A percentile compares a stretch with the other conserved stretches of the same genome.
phyloP scores from a whole-genome alignment of 345 rosid species.

The Citrus trifoliata region DNA sequence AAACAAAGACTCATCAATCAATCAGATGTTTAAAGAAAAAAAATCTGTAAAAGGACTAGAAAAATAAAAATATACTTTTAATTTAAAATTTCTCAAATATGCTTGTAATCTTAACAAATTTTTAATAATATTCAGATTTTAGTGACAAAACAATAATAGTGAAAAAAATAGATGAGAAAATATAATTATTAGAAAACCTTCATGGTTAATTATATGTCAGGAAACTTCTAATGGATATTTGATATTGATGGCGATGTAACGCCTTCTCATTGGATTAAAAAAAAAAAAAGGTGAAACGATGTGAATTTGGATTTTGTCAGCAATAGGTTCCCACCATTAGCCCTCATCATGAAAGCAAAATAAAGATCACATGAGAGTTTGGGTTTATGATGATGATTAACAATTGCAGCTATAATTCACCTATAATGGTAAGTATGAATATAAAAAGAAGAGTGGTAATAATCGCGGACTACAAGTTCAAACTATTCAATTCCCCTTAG shows the following conservation, averaged over 20 bases:
- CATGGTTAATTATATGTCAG: no score
- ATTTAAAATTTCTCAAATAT: no score
- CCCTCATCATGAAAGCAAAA: constrained; percentile 14
- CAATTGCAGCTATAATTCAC: constrained; percentile 19
- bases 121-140: no score
- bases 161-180: no score
- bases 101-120: no score
- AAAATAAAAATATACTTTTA: no score
- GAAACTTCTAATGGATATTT: no score
- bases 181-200: no score
- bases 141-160: no score
- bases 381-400: background rate
- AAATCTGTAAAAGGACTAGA: no score
- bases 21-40: no score
- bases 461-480: background rate
- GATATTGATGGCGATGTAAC: constrained; percentile 10
- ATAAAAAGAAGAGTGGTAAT: background rate
- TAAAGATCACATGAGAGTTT: constrained; percentile 8
- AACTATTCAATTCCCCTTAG: background rate
- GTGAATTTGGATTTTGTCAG: constrained; percentile 26
- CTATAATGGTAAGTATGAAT: constrained; percentile 12
- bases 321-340: constrained; percentile 25
- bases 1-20: no score
- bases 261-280: constrained; percentile 7
- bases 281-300: constrained; percentile 1